These are phyloP conservation scores for Chaetothyriales sp. DNA, from an alignment of 2,329 filamentous ascomycete species.

Conservation along the genomic window DNA sequence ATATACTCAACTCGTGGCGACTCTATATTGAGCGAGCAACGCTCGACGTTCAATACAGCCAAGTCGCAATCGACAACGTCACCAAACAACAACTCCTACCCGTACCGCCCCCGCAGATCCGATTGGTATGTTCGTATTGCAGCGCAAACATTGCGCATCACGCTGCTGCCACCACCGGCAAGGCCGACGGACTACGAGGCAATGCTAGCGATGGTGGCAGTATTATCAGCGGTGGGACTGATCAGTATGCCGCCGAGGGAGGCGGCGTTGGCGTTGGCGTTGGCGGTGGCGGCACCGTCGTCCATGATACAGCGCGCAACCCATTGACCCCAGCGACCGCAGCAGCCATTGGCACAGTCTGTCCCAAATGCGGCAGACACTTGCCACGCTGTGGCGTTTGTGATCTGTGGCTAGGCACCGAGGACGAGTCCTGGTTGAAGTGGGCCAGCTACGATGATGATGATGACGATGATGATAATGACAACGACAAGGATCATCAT, in stretches of 20 bases:
- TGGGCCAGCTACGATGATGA: slow-evolving; percentile 9
- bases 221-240: not conserved
- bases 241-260: slow-evolving; percentile 15
- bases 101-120: slow-evolving; percentile 38
- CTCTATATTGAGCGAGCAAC: slow-evolving; percentile 43
- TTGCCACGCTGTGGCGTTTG: slow-evolving; percentile 50
- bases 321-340: slow-evolving; percentile 16
- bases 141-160: slow-evolving; percentile 39
- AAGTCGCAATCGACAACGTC: slow-evolving; percentile 32
- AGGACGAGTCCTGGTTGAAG: slow-evolving; percentile 34
- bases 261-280: slow-evolving; percentile 7
- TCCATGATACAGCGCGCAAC: slow-evolving; percentile 16
- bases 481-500: slow-evolving; percentile 10
- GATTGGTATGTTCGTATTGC: slow-evolving; percentile 46
- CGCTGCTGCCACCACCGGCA: slow-evolving; percentile 19
- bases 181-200: slow-evolving; percentile 18
- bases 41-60: slow-evolving; percentile 44
- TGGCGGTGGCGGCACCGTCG: slow-evolving; percentile 3
- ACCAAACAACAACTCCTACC: slow-evolving; percentile 35
- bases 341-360: slow-evolving; percentile 34
- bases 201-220: not conserved
- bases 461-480: slow-evolving; percentile 4
- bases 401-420: slow-evolving; percentile 44
- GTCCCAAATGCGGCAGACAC: slow-evolving; percentile 45
- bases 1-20: slow-evolving; percentile 46